Percentiles rank a stretch among this genome's conserved stretches.
Evolutionary conservation across 106 monocot genomes (phyloP).

Genomic region (Allium cepa): DNA sequence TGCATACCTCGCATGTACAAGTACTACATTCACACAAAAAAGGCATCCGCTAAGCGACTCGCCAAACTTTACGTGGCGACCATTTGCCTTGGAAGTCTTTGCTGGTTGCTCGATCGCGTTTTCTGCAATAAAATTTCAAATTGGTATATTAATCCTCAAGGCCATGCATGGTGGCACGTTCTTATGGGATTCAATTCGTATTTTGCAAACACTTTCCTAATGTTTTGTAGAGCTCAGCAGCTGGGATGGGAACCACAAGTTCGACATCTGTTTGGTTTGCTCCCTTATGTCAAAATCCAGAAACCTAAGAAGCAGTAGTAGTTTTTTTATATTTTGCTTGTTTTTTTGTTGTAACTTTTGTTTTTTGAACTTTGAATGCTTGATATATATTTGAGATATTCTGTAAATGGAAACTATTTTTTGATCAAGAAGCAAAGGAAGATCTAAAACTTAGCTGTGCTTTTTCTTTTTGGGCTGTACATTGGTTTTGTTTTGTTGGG

Average conservation of each 20-base stretch:
- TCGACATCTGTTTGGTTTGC: slow-evolving; percentile 33
- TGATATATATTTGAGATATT: too few species aligned
- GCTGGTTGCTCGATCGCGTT: slow-evolving; percentile 53
- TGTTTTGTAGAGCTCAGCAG: slow-evolving; percentile 84
- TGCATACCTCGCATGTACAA: slow-evolving; percentile 93
- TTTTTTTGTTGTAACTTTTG: too few species aligned
- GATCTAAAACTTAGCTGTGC: too few species aligned
- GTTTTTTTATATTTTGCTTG: too few species aligned
- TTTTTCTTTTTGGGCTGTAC: too few species aligned
- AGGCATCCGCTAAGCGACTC: slow-evolving; percentile 55
- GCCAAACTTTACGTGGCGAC: slow-evolving; percentile 56
- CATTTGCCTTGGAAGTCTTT: slow-evolving; percentile 37
- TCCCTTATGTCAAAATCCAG: slow-evolving; percentile 63
- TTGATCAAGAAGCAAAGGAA: too few species aligned
- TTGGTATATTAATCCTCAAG: slow-evolving; percentile 78
- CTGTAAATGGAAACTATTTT: too few species aligned
- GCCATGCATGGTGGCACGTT: slow-evolving; percentile 88
- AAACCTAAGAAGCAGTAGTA: slow-evolving; percentile 41
- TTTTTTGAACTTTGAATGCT: too few species aligned
- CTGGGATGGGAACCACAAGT: slow-evolving; percentile 63
- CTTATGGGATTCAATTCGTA: slow-evolving; percentile 87
- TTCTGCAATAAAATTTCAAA: slow-evolving; percentile 43
- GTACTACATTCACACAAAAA: slow-evolving; percentile 85
- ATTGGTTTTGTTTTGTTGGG: too few species aligned
- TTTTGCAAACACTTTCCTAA: slow-evolving; percentile 78